phyloP scores from a whole-genome alignment of 2,329 filamentous ascomycete genomes.

The Bipolaris zeicola region DNA sequence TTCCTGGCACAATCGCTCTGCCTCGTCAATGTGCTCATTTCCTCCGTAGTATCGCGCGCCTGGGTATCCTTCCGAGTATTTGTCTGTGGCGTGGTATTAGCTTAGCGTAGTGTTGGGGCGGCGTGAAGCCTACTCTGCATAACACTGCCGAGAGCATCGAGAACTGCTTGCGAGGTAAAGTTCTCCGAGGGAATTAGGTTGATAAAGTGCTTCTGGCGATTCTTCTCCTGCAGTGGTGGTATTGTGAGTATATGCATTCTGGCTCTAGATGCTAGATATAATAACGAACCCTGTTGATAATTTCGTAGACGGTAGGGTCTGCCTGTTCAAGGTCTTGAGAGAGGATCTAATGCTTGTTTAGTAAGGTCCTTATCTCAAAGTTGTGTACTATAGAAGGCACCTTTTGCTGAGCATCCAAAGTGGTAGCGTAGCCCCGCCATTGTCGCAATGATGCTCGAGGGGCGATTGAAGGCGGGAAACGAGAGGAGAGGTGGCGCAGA shows the following conservation, averaged over 20 bases:
- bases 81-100: constrained; percentile 64
- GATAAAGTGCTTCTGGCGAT: constrained; percentile 96
- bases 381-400: constrained; percentile 28
- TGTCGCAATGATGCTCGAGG: constrained; percentile 40
- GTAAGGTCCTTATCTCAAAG: neutral
- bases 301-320: constrained; percentile 84
- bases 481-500: constrained; percentile 42
- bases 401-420: constrained; percentile 56
- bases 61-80: constrained; percentile 98
- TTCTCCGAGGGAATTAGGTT: constrained; percentile 99
- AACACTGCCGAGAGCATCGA: constrained; percentile 82
- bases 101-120: constrained; percentile 62
- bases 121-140: constrained; percentile 55
- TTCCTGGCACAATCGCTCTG: constrained; percentile 93
- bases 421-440: constrained; percentile 51
- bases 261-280: constrained; percentile 15
- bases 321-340: constrained; percentile 78
- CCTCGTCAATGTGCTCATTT: constrained; percentile 97
- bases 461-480: constrained; percentile 32
- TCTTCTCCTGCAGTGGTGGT: constrained; percentile 74
- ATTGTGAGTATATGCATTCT: constrained; percentile 23
- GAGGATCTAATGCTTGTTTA: constrained; percentile 66
- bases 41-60: constrained; percentile 98
- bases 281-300: constrained; percentile 79
- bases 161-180: constrained; percentile 97